These are phyloP conservation scores for Teunomyces barrocoloradensis DNA, from an alignment of 805 yeast species.

Conservation along the genomic window DNA sequence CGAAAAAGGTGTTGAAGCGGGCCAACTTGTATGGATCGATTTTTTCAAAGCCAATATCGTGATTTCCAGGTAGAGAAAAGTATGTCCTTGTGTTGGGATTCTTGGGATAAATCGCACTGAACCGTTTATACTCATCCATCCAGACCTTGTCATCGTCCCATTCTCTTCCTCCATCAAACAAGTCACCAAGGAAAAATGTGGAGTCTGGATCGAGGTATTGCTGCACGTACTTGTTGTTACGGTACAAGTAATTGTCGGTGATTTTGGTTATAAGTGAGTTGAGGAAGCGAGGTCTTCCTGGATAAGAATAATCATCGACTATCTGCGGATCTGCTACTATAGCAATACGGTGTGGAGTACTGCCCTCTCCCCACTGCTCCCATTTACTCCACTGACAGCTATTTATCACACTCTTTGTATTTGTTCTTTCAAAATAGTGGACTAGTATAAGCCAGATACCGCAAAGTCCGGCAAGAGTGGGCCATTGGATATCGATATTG, in stretches of 20 bases:
- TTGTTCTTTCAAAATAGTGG: conserved; percentile 32
- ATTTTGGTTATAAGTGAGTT: conserved; percentile 57
- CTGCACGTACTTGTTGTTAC: conserved; percentile 67
- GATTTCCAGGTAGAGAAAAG: conserved; percentile 77
- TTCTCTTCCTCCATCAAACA: conserved; percentile 92
- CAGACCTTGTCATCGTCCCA: conserved; percentile 65
- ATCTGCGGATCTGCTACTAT: conserved; percentile 93
- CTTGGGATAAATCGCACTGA: conserved; percentile 52
- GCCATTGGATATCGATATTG: neutral
- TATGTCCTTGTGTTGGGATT: conserved; percentile 41
- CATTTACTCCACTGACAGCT: conserved; percentile 58
- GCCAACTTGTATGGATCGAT: conserved; percentile 54
- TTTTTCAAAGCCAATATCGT: conserved; percentile 92
- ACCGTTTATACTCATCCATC: conserved; percentile 69
- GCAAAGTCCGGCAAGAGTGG: neutral
- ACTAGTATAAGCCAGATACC: conserved; percentile 25
- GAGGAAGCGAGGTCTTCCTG: conserved; percentile 53
- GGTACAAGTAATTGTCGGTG: conserved; percentile 75
- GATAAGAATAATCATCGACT: conserved; percentile 85
- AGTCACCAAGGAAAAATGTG: conserved; percentile 80
- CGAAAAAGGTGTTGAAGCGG: conserved; percentile 72
- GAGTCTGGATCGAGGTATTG: conserved; percentile 66
- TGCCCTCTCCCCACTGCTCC: conserved; percentile 52
- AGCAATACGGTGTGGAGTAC: conserved; percentile 46
- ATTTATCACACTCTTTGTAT: conserved; percentile 21